These are phyloP conservation scores for Fonsecaea pedrosoi DNA, from an alignment of 2,329 filamentous ascomycete species.

Conservation along the genomic window DNA sequence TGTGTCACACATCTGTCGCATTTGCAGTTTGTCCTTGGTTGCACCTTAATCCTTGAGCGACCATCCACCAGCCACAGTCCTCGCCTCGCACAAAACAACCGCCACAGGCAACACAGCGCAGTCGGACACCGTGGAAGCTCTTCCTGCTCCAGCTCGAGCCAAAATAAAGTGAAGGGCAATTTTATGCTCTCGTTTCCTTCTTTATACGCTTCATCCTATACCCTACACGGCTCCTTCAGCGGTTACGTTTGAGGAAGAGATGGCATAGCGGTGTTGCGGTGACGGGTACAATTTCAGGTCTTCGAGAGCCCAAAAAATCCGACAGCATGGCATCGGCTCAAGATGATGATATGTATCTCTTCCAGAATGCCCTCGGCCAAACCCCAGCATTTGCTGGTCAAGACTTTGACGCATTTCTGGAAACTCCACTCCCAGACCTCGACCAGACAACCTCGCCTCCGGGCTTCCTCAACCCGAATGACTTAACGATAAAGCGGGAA, in stretches of 20 bases:
- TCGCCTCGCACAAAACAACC: not conserved
- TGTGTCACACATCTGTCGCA: not conserved
- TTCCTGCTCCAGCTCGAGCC: conserved; percentile 2
- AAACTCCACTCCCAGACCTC: conserved; percentile 44
- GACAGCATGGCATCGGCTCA: conserved; percentile 41
- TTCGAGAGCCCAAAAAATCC: not conserved
- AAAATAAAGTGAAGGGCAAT: not conserved
- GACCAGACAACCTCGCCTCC: conserved; percentile 42
- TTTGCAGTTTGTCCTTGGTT: not conserved
- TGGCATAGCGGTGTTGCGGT: conserved; percentile 23
- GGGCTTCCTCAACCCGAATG: conserved; percentile 42
- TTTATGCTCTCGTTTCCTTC: not conserved
- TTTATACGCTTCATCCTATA: not conserved
- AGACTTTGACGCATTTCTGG: conserved; percentile 53
- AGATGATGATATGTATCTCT: conserved; percentile 52
- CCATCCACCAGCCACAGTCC: conserved; percentile 7
- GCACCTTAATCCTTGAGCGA: not conserved
- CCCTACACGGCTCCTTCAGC: not conserved
- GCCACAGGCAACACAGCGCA: conserved; percentile 12
- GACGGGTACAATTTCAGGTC: not conserved
- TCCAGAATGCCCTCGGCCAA: conserved; percentile 49
- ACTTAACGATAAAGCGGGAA: conserved; percentile 37
- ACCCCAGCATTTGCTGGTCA: conserved; percentile 48
- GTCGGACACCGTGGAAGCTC: conserved; percentile 3
- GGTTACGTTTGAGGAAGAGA: conserved; percentile 19